Evolutionary conservation across 108 stramenopile species (phyloP).

Genomic region (Pseudonitzschia multiseries): DNA sequence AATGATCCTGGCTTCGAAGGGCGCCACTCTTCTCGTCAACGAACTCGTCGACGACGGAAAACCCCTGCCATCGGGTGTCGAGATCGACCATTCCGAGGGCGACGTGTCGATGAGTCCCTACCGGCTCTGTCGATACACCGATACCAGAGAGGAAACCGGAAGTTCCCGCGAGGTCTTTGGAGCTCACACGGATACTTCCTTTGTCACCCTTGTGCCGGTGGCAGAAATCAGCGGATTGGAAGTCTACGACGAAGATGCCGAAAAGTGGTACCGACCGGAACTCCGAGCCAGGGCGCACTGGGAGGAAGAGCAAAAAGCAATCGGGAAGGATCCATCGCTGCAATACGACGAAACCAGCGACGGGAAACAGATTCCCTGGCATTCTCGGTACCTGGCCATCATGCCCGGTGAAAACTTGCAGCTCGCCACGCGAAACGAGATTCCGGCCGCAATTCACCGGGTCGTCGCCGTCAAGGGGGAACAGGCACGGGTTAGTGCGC

Average conservation of each 20-base stretch:
- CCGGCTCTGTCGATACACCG: constrained; percentile 69
- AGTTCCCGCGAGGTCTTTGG: constrained; percentile 66
- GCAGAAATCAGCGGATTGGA: constrained; percentile 77
- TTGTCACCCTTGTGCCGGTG: constrained; percentile 75
- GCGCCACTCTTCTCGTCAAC: constrained; percentile 51
- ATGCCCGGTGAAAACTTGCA: constrained; percentile 85
- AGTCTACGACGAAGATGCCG: constrained; percentile 75
- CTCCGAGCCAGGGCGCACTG: constrained; percentile 55
- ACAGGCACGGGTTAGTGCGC: constrained; percentile 55
- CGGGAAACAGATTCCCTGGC: constrained; percentile 60
- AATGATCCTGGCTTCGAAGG: constrained; percentile 47
- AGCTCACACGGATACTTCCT: constrained; percentile 76
- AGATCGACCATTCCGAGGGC: constrained; percentile 48
- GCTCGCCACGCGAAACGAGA: constrained; percentile 66
- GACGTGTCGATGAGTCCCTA: constrained; percentile 78
- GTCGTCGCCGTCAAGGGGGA: constrained; percentile 54
- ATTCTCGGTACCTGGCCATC: constrained; percentile 69
- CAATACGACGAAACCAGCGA: constrained; percentile 9
- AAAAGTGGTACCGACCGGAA: constrained; percentile 83
- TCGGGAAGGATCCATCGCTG: constrained; percentile 24
- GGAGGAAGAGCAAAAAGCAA: constrained; percentile 30
- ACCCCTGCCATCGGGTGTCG: constrained; percentile 13
- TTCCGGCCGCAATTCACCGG: constrained; percentile 78
- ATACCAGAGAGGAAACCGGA: constrained; percentile 11
- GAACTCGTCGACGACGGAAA: constrained; percentile 83